Conservation (phyloP, 352 stramenopile genomes). For the Phytophthora meadii region DNA sequence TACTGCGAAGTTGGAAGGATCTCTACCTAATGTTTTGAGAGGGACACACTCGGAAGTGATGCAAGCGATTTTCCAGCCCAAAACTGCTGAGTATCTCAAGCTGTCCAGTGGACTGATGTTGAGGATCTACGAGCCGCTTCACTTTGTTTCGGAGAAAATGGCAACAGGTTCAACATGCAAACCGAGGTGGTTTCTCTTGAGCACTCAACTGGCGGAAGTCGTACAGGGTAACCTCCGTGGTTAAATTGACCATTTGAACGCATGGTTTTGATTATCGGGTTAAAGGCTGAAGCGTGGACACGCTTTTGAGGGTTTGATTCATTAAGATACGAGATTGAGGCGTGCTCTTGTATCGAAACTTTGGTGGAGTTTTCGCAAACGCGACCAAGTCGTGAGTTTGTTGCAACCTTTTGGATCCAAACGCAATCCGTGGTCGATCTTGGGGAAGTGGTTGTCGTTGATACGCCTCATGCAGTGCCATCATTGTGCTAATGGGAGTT, state of each 20-base stretch:
- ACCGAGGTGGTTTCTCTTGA: constrained; percentile 51
- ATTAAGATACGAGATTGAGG: neutral
- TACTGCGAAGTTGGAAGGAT: constrained; percentile 22
- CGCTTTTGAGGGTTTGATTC: constrained; percentile 6
- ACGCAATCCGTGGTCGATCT: constrained; percentile 16
- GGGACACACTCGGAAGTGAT: constrained; percentile 18
- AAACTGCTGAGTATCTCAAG: constrained; percentile 38
- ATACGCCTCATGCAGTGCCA: constrained; percentile 30
- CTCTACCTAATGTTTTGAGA: constrained; percentile 16
- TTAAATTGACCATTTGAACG: neutral
- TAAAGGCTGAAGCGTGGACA: constrained; percentile 11
- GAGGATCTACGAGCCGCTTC: constrained; percentile 67
- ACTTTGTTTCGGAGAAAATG: constrained; percentile 47
- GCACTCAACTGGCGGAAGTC: constrained; percentile 59
- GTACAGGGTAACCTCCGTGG: constrained; percentile 20
- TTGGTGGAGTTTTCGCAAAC: constrained; percentile 13
- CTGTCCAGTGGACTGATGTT: constrained; percentile 37
- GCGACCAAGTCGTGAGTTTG: constrained; percentile 6
- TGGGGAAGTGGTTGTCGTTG: constrained; percentile 20
- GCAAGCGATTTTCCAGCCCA: constrained; percentile 44
- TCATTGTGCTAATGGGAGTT: constrained; percentile 6
- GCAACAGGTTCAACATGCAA: constrained; percentile 30
- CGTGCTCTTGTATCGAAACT: constrained; percentile 12
- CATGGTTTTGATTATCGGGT: neutral
- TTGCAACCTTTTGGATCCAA: constrained; percentile 12